These are phyloP conservation scores for Neurospora hispaniola DNA, from an alignment of 495 filamentous ascomycete species.

Conservation along the genomic window DNA sequence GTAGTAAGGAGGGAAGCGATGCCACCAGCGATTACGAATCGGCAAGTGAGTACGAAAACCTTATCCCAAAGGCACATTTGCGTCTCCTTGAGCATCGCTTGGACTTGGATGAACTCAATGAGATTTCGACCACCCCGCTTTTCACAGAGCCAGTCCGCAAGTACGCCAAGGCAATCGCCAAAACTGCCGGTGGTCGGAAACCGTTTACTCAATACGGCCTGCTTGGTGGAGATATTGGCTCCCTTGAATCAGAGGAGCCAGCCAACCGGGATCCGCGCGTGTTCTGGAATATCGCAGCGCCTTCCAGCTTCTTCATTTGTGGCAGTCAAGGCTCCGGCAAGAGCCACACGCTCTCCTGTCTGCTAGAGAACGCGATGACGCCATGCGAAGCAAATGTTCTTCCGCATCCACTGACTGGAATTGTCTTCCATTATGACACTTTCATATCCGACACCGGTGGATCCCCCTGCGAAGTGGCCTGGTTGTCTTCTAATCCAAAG, in stretches of 20 bases:
- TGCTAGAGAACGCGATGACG: constrained; percentile 56
- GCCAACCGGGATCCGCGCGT: constrained; percentile 38
- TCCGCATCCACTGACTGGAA: constrained; percentile 45
- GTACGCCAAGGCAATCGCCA: constrained; percentile 10
- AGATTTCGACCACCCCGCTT: constrained; percentile 26
- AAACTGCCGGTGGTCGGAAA: not conserved
- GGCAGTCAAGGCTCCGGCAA: constrained; percentile 70
- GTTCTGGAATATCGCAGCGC: constrained; percentile 55
- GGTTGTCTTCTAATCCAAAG: constrained; percentile 41
- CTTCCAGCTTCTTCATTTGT: constrained; percentile 65
- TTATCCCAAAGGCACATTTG: constrained; percentile 4
- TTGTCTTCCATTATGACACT: constrained; percentile 61
- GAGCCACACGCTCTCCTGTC: constrained; percentile 59
- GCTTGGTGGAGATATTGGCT: constrained; percentile 22
- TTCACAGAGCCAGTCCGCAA: constrained; percentile 29
- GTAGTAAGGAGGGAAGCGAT: not conserved
- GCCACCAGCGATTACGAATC: not conserved
- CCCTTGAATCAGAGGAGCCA: not conserved
- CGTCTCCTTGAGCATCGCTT: constrained; percentile 10
- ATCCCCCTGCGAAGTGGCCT: constrained; percentile 58
- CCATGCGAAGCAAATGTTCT: constrained; percentile 24
- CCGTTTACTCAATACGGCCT: constrained; percentile 33
- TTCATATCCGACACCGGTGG: constrained; percentile 44
- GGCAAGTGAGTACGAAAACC: not conserved
- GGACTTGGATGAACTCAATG: constrained; percentile 19